Base-by-base conservation (phyloP, 75 land plant species). In the Picea sitchensis region DNA sequence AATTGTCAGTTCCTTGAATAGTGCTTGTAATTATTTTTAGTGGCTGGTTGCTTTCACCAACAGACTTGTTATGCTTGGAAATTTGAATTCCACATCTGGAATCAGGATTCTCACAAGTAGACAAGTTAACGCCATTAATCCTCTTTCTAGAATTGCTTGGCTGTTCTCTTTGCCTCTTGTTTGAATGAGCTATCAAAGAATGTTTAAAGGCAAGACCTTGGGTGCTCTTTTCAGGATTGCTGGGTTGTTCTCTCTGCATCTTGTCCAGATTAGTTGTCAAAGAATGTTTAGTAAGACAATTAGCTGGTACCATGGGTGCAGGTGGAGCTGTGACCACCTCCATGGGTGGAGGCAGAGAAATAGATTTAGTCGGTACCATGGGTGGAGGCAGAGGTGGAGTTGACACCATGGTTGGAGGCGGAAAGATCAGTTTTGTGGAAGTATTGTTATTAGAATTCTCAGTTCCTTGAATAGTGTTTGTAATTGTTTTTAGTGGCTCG, bases 321-420 rank as follows among this genome's bases (percentile, higher is more conserved):
- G 77, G 36, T 13, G 87, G 76, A 61, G 85, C 78, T 56, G 87
- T 83, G 0, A 81, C 30, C 61, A 26, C 44, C 13, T 58, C 41
- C 41, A 87, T 62, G 15, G 82, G 77, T 72, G 82, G 84, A 14
- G 80, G 34, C 18, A 64, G 83, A 59, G 78, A 78, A 75, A 78
- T 51, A 14, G 78, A 30, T 15, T n/a, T 38, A 32, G n/a, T 38
- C n/a, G 2, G 4, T 80, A 23, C 4, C 21, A 15, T 11, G 26
- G 30, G 12, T 17, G 73, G 20, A 17, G 76, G 64, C 17, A 85
- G 85, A 20, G 85, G 82, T 71, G 75, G 69, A 44, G 79, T 57
- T 41, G 17, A n/a, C 63, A 51, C 6, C n/a, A 7, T 7, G 9
- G 38, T 5, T 6, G 75, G 31, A 58, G 72, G 78, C 20, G 88